phyloP scores from a whole-genome alignment of 1,284 basidiomycete species.

The Ustilago xerochloae region DNA sequence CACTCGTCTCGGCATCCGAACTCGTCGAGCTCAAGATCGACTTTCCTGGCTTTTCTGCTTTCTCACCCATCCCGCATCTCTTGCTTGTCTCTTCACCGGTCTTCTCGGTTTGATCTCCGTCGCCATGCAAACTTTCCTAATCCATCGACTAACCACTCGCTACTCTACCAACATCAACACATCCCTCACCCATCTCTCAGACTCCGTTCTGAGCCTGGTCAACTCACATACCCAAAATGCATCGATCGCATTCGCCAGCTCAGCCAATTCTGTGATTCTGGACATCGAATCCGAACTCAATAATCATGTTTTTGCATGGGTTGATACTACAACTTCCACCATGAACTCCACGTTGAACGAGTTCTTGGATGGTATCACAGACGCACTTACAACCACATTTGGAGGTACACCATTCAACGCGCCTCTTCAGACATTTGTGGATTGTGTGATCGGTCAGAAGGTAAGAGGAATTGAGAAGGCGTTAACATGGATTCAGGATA shows the following conservation, averaged over 20 bases:
- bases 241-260: conserved; percentile 76
- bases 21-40: conserved; percentile 17
- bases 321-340: conserved; percentile 87
- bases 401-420: conserved; percentile 69
- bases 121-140: conserved; percentile 80
- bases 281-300: conserved; percentile 81
- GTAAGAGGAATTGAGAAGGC: conserved; percentile 85
- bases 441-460: conserved; percentile 88
- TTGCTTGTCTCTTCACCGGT: conserved; percentile 88
- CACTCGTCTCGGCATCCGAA: conserved; percentile 27
- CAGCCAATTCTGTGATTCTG: conserved; percentile 79
- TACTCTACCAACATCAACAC: conserved; percentile 28
- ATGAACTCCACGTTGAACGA: conserved; percentile 76
- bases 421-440: conserved; percentile 49
- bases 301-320: conserved; percentile 82
- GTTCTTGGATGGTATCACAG: conserved; percentile 70
- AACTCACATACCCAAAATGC: conserved; percentile 84
- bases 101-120: conserved; percentile 89
- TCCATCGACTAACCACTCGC: conserved; percentile 49
- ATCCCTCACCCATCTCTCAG: conserved; percentile 75
- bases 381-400: conserved; percentile 75
- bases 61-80: conserved; percentile 86
- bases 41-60: conserved; percentile 86
- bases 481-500: conserved; percentile 89
- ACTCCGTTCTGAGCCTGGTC: conserved; percentile 79